A percentile compares a stretch with the other conserved stretches of the same genome.
These are phyloP conservation scores for Schizothecium vesticola DNA, from an alignment of 495 filamentous ascomycete species.

Conservation along the genomic window DNA sequence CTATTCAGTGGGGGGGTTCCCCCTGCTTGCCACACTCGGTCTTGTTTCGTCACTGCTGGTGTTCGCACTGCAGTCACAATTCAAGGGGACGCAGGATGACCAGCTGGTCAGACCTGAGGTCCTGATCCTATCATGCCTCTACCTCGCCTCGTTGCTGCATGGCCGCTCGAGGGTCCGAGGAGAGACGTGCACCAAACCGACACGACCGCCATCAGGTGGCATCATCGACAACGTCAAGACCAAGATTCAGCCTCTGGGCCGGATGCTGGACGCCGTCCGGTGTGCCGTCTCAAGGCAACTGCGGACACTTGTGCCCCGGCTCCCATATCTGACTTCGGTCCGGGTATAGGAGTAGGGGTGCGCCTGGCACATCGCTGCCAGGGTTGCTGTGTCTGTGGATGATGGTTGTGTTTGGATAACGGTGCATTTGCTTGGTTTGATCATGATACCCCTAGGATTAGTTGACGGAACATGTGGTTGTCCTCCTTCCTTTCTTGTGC, in stretches of 20 bases:
- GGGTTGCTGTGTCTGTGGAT: neutral
- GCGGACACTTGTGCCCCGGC: slow-evolving; percentile 3
- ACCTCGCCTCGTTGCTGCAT: slow-evolving; percentile 14
- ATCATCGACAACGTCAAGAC: slow-evolving; percentile 22
- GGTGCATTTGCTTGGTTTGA: slow-evolving; percentile 10
- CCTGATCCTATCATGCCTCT: slow-evolving; percentile 19
- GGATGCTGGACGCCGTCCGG: neutral
- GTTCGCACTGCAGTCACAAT: slow-evolving; percentile 10
- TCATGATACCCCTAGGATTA: slow-evolving; percentile 27
- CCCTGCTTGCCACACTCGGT: slow-evolving; percentile 27
- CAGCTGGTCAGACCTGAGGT: slow-evolving; percentile 11
- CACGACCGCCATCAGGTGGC: slow-evolving; percentile 8
- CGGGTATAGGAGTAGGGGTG: slow-evolving; percentile 6
- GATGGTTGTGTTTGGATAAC: slow-evolving; percentile 10
- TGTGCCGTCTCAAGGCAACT: slow-evolving; percentile 8
- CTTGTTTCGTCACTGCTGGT: slow-evolving; percentile 32
- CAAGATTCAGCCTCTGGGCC: slow-evolving; percentile 18
- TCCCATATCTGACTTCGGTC: neutral
- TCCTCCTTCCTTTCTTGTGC: slow-evolving; percentile 20
- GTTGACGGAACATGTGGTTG: slow-evolving; percentile 27
- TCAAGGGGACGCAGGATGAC: slow-evolving; percentile 8
- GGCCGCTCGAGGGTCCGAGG: neutral
- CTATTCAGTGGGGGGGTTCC: slow-evolving; percentile 11
- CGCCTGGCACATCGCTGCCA: neutral
- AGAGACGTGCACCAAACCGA: slow-evolving; percentile 1